Conservation (phyloP, 192 early-diverging fungal genomes). For the Rhizophagus sp. region DNA sequence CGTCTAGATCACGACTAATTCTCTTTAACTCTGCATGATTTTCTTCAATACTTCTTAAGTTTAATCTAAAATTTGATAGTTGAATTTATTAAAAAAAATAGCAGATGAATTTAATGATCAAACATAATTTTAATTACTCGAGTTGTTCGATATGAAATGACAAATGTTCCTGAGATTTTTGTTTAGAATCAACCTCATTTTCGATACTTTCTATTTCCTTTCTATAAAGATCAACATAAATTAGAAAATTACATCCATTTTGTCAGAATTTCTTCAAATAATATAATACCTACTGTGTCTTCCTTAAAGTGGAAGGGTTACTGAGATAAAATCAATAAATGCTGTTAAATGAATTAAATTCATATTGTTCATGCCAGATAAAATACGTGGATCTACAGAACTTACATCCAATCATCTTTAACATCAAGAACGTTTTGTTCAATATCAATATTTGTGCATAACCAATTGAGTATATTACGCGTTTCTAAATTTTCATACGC, state of each 20-base stretch:
- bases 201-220: constrained; percentile 9
- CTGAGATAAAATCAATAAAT: not conserved
- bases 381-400: not conserved
- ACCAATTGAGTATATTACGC: constrained; percentile 18
- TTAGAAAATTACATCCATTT: too few species aligned
- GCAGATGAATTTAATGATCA: not conserved
- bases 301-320: not conserved
- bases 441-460: constrained; percentile 22
- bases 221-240: not conserved
- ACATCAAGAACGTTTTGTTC: constrained; percentile 27
- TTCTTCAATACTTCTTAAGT: constrained; percentile 4
- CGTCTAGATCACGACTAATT: constrained; percentile 19
- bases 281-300: not conserved
- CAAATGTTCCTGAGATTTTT: not conserved
- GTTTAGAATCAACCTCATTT: not conserved
- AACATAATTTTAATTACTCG: not conserved
- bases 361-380: not conserved
- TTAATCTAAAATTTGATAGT: not conserved
- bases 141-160: not conserved
- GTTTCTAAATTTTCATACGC: constrained; percentile 7
- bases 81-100: not conserved
- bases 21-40: not conserved
- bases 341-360: not conserved
- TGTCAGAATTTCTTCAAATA: not conserved
- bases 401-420: constrained; percentile 1